Evolutionary conservation across 1,139 yeast species (phyloP).

Genomic region (Scheffersomyces segobiensis): DNA sequence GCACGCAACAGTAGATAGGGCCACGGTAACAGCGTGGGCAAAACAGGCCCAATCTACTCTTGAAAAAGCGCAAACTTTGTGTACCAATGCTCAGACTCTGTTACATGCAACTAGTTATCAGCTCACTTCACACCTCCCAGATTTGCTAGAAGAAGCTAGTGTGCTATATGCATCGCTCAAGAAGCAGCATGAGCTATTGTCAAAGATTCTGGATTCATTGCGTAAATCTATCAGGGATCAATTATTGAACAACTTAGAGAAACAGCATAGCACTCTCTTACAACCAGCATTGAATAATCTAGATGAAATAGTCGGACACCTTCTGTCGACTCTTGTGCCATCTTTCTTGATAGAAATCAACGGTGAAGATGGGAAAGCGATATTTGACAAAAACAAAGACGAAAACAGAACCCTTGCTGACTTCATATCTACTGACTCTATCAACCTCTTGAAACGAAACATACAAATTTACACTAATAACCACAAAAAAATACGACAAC

Average conservation of each 20-base stretch:
- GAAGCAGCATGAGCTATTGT: constrained; percentile 15
- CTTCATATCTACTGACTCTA: constrained; percentile 39
- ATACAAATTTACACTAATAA: constrained; percentile 30
- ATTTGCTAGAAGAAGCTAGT: constrained; percentile 19
- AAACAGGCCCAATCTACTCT: constrained; percentile 32
- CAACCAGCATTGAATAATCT: constrained; percentile 26
- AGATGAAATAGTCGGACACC: constrained; percentile 24
- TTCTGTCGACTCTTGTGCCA: constrained; percentile 32
- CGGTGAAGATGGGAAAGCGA: constrained; percentile 1
- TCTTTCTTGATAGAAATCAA: constrained; percentile 18
- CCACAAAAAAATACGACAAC: constrained; percentile 21
- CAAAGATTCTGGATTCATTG: constrained; percentile 14
- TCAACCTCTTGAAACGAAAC: constrained; percentile 25
- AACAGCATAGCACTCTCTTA: constrained; percentile 8
- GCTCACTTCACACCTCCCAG: constrained; percentile 24
- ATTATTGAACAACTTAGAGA: not conserved
- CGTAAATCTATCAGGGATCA: not conserved
- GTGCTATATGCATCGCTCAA: constrained; percentile 19
- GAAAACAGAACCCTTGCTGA: constrained; percentile 19
- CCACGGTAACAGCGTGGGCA: constrained; percentile 23
- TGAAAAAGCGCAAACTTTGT: constrained; percentile 30
- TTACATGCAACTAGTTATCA: constrained; percentile 24
- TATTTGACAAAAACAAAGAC: constrained; percentile 1
- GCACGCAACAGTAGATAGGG: constrained; percentile 1
- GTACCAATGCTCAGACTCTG: constrained; percentile 35